Percentiles rank a stretch among this genome's conserved stretches.
Conservation (phyloP, 2,329 filamentous ascomycete genomes). For the Pseudocercospora eumusae region DNA sequence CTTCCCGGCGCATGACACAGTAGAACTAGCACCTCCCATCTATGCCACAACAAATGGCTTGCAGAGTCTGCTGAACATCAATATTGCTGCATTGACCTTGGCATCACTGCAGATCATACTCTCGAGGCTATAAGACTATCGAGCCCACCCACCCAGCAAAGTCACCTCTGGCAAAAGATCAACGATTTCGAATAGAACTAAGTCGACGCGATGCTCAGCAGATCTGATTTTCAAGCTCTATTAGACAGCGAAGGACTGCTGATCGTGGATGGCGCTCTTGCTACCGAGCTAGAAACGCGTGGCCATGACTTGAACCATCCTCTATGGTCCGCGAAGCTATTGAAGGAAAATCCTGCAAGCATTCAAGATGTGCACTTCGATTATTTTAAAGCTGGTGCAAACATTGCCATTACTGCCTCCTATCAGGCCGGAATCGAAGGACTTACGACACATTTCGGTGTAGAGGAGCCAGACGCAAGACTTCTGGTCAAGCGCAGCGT, state of each 20-base stretch:
- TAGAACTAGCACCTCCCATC: neutral
- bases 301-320: constrained; percentile 47
- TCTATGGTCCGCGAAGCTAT: constrained; percentile 50
- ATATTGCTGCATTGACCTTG: neutral
- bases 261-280: constrained; percentile 51
- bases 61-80: neutral
- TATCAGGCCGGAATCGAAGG: constrained; percentile 52
- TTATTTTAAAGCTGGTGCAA: constrained; percentile 50
- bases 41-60: neutral
- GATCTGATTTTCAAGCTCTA: constrained; percentile 28
- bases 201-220: constrained; percentile 28
- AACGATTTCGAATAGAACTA: constrained; percentile 13
- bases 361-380: constrained; percentile 49
- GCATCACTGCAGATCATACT: neutral
- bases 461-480: constrained; percentile 40
- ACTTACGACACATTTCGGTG: constrained; percentile 42
- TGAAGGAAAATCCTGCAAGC: constrained; percentile 43
- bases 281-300: constrained; percentile 50
- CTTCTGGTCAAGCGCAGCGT: constrained; percentile 46
- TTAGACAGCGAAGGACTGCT: constrained; percentile 36
- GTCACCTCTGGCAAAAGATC: neutral
- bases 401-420: constrained; percentile 51
- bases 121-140: neutral
- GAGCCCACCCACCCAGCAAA: neutral
- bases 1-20: no score